A percentile compares a stretch with the other conserved stretches of the same genome.
These are phyloP conservation scores for Termitomyces sp. DNA, from an alignment of 768 basidiomycete genomes.

Conservation along the genomic window DNA sequence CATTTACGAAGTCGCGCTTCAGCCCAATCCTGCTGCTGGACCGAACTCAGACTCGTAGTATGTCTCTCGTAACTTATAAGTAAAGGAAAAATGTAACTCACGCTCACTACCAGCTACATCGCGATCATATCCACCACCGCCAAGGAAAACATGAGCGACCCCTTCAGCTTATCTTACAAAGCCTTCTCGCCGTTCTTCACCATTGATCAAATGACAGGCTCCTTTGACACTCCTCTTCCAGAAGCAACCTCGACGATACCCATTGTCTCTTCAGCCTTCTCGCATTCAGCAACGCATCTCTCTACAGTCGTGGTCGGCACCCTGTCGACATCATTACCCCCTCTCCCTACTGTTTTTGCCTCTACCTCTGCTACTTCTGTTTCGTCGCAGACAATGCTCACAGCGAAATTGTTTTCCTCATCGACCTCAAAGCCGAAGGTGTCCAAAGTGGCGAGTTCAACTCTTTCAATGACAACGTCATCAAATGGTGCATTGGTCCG, in stretches of 20 bases:
- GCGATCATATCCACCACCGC: slow-evolving; percentile 40
- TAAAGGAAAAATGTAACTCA: background rate
- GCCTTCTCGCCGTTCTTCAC: slow-evolving; percentile 54
- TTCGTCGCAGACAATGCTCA: slow-evolving; percentile 13
- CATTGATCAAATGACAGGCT: slow-evolving; percentile 54
- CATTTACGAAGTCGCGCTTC: background rate
- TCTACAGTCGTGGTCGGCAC: slow-evolving; percentile 35
- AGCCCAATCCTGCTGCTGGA: slow-evolving; percentile 55
- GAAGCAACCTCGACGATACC: slow-evolving; percentile 41
- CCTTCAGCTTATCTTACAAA: slow-evolving; percentile 22
- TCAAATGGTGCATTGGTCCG: slow-evolving; percentile 5
- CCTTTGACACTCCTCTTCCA: slow-evolving; percentile 42
- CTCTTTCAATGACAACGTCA: slow-evolving; percentile 3
- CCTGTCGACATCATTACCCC: slow-evolving; percentile 18
- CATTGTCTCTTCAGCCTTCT: slow-evolving; percentile 29
- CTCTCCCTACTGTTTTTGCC: slow-evolving; percentile 7
- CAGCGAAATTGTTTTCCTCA: slow-evolving; percentile 10
- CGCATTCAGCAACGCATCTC: slow-evolving; percentile 23
- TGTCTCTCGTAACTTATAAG: slow-evolving; percentile 11
- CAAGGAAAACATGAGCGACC: slow-evolving; percentile 20
- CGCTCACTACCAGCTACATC: slow-evolving; percentile 44
- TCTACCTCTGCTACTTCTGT: slow-evolving; percentile 4
- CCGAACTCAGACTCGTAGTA: slow-evolving; percentile 56
- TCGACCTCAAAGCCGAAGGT: slow-evolving; percentile 11
- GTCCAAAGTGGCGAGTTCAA: background rate